Evolutionary conservation across 2,329 filamentous ascomycete species (phyloP), one percentile per base, ranked within the genome.

Genomic region (Pestalotiopsis sp.): DNA sequence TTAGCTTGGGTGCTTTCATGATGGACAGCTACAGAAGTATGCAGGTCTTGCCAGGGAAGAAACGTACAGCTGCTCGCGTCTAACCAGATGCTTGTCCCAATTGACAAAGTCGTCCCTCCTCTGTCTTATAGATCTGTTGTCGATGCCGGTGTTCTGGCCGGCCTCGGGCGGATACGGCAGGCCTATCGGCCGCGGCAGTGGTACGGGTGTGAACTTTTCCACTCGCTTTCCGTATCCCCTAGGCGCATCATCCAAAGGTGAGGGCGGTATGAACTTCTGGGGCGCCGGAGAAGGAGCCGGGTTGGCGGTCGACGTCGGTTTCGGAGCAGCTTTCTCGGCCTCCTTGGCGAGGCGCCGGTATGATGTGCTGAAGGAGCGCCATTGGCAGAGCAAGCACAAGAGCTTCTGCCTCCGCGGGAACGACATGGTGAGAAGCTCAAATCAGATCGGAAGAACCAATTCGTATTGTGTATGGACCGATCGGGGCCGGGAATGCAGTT

Each of bases 81-180:
- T 88, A 72, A 88, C 85, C 7, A 98, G 81, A 78, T 98, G 95
- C 79, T 93, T 95, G 69, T 96, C 91, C 76, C 93, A 95, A 80
- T 96, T 86, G 71, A 93, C 90, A 77, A 97, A 94, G 77, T 97
- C 94, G 71, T 93, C 90, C 55, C 91, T 87, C 64, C 90, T 88
- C 81, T 97, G 86, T 70, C 84, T 84, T 71, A 92, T 79, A 1
- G 90, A 86, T 55, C 95, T 90, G 20, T 74, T 76, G 75, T 97
- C 93, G 70, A 92, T 79, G 66, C 94, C 94, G 1, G 90, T 91
- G 81, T 98, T 98, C 79, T 98, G 91, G 69, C 94, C 94, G 13
- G 88, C 82, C 68, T 85, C 82, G 0, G 96, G 96, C 2, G 94
- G 92, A 49, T 88, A 81, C 12, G 86, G 85, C 80, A 97, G 89